phyloP scores from a whole-genome alignment of 352 stramenopile species.

The Blastocystis sp. region DNA sequence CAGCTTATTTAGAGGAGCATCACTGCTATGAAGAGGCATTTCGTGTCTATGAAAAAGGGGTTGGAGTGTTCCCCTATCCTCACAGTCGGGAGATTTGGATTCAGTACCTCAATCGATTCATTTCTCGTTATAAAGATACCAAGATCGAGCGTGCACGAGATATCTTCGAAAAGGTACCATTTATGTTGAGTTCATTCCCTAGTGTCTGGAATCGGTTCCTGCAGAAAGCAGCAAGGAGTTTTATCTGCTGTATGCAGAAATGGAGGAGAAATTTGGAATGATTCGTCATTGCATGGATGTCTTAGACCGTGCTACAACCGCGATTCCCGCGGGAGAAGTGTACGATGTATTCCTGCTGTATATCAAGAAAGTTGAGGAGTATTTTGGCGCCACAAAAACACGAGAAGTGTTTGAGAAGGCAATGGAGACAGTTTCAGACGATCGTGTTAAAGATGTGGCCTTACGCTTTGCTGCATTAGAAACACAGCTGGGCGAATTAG shows the following conservation, averaged over 20 bases:
- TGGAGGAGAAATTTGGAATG: slow-evolving; percentile 92
- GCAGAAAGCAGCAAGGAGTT: slow-evolving; percentile 61
- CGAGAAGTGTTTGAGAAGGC: slow-evolving; percentile 91
- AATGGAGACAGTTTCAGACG: slow-evolving; percentile 84
- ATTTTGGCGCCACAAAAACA: slow-evolving; percentile 88
- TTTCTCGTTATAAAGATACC: slow-evolving; percentile 83
- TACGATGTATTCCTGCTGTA: slow-evolving; percentile 86
- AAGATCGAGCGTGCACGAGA: slow-evolving; percentile 93
- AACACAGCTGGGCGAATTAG: slow-evolving; percentile 87
- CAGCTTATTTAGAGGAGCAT: slow-evolving; percentile 87
- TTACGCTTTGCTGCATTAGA: slow-evolving; percentile 92
- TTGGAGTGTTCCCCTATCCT: slow-evolving; percentile 83
- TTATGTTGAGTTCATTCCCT: background rate
- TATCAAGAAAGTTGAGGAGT: slow-evolving; percentile 83
- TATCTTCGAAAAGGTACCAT: slow-evolving; percentile 82
- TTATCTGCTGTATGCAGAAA: slow-evolving; percentile 76
- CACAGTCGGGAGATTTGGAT: slow-evolving; percentile 89
- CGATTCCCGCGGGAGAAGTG: slow-evolving; percentile 77
- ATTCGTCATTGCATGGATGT: slow-evolving; percentile 87
- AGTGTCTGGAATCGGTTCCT: slow-evolving; percentile 59
- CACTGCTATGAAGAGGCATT: slow-evolving; percentile 93
- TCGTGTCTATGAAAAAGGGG: slow-evolving; percentile 81
- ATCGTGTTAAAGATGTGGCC: slow-evolving; percentile 80
- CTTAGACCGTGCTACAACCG: slow-evolving; percentile 82
- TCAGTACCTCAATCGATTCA: slow-evolving; percentile 86